A percentile compares a stretch with the other conserved stretches of the same genome.
Evolutionary conservation across 1,284 basidiomycete genomes (phyloP).

Genomic region (Sporisorium graminicola): DNA sequence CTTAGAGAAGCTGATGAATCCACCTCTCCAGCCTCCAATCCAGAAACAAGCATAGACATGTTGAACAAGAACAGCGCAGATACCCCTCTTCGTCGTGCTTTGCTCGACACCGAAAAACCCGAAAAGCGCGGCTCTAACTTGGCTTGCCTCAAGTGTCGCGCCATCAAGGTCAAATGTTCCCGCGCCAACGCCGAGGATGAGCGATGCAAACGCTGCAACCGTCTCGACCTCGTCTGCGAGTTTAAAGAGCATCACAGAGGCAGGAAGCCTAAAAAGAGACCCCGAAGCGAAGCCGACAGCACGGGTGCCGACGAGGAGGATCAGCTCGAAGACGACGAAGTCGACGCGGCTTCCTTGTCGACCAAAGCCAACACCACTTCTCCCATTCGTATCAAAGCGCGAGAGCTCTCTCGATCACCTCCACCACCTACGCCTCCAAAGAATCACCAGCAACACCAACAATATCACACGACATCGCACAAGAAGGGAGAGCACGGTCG

Average conservation of each 20-base stretch:
- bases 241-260: constrained; percentile 53
- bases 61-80: constrained; percentile 26
- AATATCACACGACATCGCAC: constrained; percentile 1
- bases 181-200: constrained; percentile 38
- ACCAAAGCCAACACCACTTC: constrained; percentile 13
- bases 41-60: constrained; percentile 23
- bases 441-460: constrained; percentile 10
- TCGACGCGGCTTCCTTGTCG: constrained; percentile 3
- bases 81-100: constrained; percentile 33
- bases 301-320: constrained; percentile 38
- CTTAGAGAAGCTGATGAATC: constrained; percentile 5
- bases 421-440: constrained; percentile 12
- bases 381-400: constrained; percentile 16
- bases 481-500: constrained; percentile 16
- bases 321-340: constrained; percentile 43
- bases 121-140: constrained; percentile 53
- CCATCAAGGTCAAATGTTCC: constrained; percentile 53
- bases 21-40: constrained; percentile 16
- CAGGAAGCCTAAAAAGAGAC: constrained; percentile 50
- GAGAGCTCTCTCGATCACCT: constrained; percentile 24
- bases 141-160: constrained; percentile 51
- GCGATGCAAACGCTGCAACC: constrained; percentile 51
- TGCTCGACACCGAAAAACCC: constrained; percentile 48
- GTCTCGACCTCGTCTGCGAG: constrained; percentile 49
- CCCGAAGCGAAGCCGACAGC: constrained; percentile 36